Evolutionary conservation across 2,329 filamentous ascomycete species (phyloP).

Genomic region (Aspergillus sp.): DNA sequence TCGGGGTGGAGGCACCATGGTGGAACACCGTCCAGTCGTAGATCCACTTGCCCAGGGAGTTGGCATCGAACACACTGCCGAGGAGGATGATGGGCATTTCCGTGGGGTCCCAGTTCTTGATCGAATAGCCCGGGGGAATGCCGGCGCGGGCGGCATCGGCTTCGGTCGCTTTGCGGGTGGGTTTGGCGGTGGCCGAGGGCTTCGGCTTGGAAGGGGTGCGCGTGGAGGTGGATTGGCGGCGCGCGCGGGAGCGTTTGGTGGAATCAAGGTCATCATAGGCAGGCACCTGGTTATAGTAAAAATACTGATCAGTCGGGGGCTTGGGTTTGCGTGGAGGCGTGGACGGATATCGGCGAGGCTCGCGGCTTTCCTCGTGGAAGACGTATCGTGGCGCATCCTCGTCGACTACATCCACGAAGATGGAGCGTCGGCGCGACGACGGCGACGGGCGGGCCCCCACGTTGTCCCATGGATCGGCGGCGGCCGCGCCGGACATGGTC

Average conservation of each 20-base stretch:
- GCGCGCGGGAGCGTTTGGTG: conserved; percentile 48
- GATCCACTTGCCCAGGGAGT: conserved; percentile 98
- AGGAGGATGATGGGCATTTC: conserved; percentile 92
- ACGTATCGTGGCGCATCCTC: conserved; percentile 50
- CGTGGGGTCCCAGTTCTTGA: conserved; percentile 97
- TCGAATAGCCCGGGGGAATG: conserved; percentile 86
- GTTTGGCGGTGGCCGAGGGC: conserved; percentile 29
- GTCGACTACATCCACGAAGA: conserved; percentile 56
- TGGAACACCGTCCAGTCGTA: conserved; percentile 98
- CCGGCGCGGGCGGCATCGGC: conserved; percentile 62
- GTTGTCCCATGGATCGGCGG: conserved; percentile 19
- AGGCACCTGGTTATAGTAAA: conserved; percentile 54
- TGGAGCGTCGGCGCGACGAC: conserved; percentile 49
- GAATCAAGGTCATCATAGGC: conserved; percentile 54
- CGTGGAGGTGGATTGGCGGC: conserved; percentile 54
- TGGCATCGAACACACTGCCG: conserved; percentile 94
- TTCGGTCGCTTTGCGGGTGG: conserved; percentile 56
- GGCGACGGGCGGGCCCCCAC: conserved; percentile 23
- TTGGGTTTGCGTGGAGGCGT: conserved; percentile 40
- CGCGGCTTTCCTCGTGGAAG: conserved; percentile 44
- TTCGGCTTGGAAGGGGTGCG: conserved; percentile 45
- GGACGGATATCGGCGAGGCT: conserved; percentile 25
- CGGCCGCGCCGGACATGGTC: conserved; percentile 43
- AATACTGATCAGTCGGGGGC: conserved; percentile 49
- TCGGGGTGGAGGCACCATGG: conserved; percentile 75